Evolutionary conservation across 345 rosid species (phyloP).

Genomic region (Erucastrum elatum): DNA sequence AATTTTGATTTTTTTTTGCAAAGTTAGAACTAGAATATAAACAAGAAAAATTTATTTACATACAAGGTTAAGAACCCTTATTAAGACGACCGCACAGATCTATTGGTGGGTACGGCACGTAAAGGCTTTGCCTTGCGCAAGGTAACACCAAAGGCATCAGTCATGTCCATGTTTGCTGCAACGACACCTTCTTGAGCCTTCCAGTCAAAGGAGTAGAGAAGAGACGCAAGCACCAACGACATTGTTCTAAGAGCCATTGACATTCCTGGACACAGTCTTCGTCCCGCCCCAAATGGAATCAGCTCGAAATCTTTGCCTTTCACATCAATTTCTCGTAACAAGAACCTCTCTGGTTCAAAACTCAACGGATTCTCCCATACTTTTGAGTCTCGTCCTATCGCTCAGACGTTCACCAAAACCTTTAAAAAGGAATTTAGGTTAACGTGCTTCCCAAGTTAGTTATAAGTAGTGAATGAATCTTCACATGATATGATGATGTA

Average conservation of each 20-base stretch:
- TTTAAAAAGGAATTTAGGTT: neutral
- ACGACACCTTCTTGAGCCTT: conserved; percentile 33
- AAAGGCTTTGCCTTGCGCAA: conserved; percentile 41
- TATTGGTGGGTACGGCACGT: conserved; percentile 20
- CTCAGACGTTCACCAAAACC: conserved; percentile 42
- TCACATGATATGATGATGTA: neutral
- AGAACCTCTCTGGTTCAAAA: conserved; percentile 43
- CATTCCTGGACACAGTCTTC: conserved; percentile 41
- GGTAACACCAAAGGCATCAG: conserved; percentile 31
- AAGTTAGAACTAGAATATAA: neutral
- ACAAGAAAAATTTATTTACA: neutral
- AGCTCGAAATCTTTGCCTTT: conserved; percentile 36
- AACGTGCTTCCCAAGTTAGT: conserved; percentile 5
- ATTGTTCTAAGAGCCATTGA: conserved; percentile 44
- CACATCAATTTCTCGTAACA: conserved; percentile 20
- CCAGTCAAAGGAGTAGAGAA: conserved; percentile 54
- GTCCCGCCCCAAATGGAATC: conserved; percentile 31
- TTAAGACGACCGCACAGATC: neutral
- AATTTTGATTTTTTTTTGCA: neutral
- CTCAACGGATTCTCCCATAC: conserved; percentile 37
- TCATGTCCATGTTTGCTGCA: conserved; percentile 43
- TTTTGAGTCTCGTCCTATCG: conserved; percentile 42
- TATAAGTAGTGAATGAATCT: neutral
- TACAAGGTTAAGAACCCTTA: neutral
- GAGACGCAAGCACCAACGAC: conserved; percentile 44